Percentiles rank a stretch among this genome's conserved stretches.
Conservation (phyloP, 306 rosid genomes). For the Dicorynia guianensis region DNA sequence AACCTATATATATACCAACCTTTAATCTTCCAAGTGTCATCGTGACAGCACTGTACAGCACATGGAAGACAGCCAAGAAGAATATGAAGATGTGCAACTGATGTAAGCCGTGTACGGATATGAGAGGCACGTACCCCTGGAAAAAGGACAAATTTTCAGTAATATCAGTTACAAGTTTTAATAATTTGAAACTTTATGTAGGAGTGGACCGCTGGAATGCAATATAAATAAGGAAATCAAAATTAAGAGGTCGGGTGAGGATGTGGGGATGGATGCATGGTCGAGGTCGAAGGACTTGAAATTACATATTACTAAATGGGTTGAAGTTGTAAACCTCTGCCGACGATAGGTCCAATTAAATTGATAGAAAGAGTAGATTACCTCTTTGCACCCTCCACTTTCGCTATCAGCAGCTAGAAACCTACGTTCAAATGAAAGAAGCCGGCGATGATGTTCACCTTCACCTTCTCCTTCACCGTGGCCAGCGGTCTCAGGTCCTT, state of each 20-base stretch:
- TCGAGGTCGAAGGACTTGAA: no score
- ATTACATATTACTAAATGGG: no score
- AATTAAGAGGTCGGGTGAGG: no score
- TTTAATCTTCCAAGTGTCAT: conserved; percentile 89
- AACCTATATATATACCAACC: conserved; percentile 50
- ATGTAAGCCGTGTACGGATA: conserved; percentile 78
- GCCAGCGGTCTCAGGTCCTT: conserved; percentile 17
- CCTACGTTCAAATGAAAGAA: conserved; percentile 75
- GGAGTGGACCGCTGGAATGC: neutral
- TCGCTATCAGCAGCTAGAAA: conserved; percentile 44
- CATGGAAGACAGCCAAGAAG: conserved; percentile 91
- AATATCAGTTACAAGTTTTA: neutral
- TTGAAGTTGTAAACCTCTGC: no score
- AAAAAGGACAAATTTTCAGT: conserved; percentile 23
- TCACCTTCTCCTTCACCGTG: neutral
- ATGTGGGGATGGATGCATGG: no score
- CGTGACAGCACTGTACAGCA: conserved; percentile 77
- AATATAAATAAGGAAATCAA: no score
- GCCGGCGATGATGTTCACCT: conserved; percentile 62
- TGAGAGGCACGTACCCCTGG: conserved; percentile 77
- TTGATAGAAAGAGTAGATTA: conserved; percentile 33
- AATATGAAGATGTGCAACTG: conserved; percentile 95
- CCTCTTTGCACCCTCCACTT: conserved; percentile 44
- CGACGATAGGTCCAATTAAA: no score
- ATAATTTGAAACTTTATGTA: no score